Base-by-base conservation (phyloP, 176 grass and related monocot genomes). In the Avena sativa region DNA sequence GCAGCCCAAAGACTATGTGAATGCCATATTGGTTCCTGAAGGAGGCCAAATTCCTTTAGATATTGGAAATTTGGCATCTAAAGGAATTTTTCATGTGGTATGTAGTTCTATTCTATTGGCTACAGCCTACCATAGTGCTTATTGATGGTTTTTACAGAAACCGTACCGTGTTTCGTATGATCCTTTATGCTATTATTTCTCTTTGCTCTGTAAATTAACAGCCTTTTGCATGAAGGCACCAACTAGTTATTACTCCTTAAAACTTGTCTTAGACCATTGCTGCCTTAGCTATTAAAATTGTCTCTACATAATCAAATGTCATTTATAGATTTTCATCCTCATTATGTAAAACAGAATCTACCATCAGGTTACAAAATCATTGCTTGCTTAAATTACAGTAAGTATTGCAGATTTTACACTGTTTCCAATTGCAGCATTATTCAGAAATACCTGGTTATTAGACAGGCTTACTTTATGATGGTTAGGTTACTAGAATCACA, bases 81-180 rank as follows among this genome's bases (percentile, higher is more conserved):
- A 95, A 75, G 90, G 88, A 79, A 98, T 95, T 51, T 84, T 92
- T 95, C 88, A 79, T 86, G 91, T 95, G 90, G 96, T 94, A 93
- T 56, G 86, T 80, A 56, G 84, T 59, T 90, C 32, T 79, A 12
- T 59, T 90, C 49, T 67, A 76, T 81, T 89, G 66, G 16, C 44
- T 74, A 26, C 59, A 61, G 38, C 46, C 46, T 48, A 48, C 46
- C 46, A 11, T 23, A 4, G n/a, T 74, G 26, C 34, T 56, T 80
- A 34, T 73, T 75, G 52, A 80, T 61, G 10, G 8, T 10, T 53
- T 43, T 46, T 65, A 60, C 63, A 38, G 58, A 89, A 83, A 70
- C 36, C 15, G 26, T 82, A 53, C 12, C 4, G 11, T 76, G 25
- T 82, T 67, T 11, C 8, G 28, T 76, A 30, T 25, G n/a, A 57